A percentile compares a stretch with the other conserved stretches of the same genome.
phyloP scores from a whole-genome alignment of 2,329 filamentous ascomycete genomes.

The Penicillium sp. region DNA sequence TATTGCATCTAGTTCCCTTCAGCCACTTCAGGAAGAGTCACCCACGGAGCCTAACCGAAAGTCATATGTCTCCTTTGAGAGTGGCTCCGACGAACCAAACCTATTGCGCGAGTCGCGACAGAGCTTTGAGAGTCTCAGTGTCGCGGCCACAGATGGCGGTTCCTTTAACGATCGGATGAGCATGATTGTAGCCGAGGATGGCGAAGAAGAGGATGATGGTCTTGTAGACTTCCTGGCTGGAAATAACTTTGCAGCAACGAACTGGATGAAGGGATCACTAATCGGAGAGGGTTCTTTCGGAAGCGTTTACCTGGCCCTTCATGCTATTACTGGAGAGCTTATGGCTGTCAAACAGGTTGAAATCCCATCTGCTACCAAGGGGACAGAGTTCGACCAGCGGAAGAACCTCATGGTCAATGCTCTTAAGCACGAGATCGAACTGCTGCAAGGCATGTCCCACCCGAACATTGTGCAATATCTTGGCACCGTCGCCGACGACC shows the following conservation, averaged over 20 bases:
- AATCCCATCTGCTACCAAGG: conserved; percentile 75
- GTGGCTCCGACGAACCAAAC: conserved; percentile 69
- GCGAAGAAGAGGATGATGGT: conserved; percentile 71
- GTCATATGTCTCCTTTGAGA: conserved; percentile 78
- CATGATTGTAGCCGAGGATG: conserved; percentile 82
- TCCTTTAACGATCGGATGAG: conserved; percentile 80
- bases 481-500: conserved; percentile 85
- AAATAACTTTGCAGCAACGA: conserved; percentile 93
- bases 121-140: conserved; percentile 77
- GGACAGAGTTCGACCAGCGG: conserved; percentile 74
- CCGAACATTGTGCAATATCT: conserved; percentile 98
- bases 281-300: conserved; percentile 98
- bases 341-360: conserved; percentile 99
- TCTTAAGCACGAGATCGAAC: conserved; percentile 90
- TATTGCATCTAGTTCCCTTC: conserved; percentile 81
- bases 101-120: conserved; percentile 68
- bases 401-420: conserved; percentile 99
- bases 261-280: conserved; percentile 98
- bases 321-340: conserved; percentile 93
- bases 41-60: conserved; percentile 83
- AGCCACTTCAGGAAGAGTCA: conserved; percentile 88
- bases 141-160: conserved; percentile 60
- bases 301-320: conserved; percentile 89
- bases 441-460: conserved; percentile 90
- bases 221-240: conserved; percentile 74